These are phyloP conservation scores for Rasamsonia emersonii DNA, from an alignment of 2,329 filamentous ascomycete species.

Conservation along the genomic window DNA sequence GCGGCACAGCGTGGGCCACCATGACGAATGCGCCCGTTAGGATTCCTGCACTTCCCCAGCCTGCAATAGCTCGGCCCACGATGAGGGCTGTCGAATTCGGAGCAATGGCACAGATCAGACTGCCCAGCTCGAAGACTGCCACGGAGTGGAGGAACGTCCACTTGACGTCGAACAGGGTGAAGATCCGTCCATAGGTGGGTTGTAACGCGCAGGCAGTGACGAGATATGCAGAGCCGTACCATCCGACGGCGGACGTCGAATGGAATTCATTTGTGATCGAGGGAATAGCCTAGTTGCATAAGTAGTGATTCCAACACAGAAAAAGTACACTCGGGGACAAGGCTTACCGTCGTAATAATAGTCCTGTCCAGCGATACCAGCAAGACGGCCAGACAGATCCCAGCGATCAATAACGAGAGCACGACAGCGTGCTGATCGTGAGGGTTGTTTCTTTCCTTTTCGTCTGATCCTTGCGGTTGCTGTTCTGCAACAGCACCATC, in stretches of 20 bases:
- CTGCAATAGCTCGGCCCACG: slow-evolving; percentile 25
- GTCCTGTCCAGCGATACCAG: slow-evolving; percentile 19
- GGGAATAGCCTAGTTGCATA: slow-evolving; percentile 31
- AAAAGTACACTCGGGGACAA: too few species aligned
- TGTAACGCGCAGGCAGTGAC: slow-evolving; percentile 28
- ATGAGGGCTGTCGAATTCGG: slow-evolving; percentile 21
- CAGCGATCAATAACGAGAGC: slow-evolving; percentile 16
- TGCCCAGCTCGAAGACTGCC: slow-evolving; percentile 23
- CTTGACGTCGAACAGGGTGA: slow-evolving; percentile 32
- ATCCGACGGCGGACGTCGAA: slow-evolving; percentile 16
- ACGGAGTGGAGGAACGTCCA: slow-evolving; percentile 21
- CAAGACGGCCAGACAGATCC: slow-evolving; percentile 21
- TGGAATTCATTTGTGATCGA: slow-evolving; percentile 35
- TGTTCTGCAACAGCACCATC: too few species aligned
- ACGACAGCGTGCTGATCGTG: slow-evolving; percentile 16
- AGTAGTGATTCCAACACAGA: background rate
- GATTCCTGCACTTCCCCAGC: slow-evolving; percentile 24
- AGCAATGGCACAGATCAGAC: slow-evolving; percentile 22
- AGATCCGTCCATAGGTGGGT: slow-evolving; percentile 38
- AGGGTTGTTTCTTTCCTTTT: background rate
- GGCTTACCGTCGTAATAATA: slow-evolving; percentile 15
- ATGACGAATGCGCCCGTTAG: slow-evolving; percentile 37
- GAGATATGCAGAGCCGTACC: slow-evolving; percentile 18
- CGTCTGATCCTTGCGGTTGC: background rate
- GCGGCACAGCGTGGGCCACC: slow-evolving; percentile 22